Evolutionary conservation across 768 basidiomycete genomes (phyloP).

Genomic region (Rossbeevera mucosa): DNA sequence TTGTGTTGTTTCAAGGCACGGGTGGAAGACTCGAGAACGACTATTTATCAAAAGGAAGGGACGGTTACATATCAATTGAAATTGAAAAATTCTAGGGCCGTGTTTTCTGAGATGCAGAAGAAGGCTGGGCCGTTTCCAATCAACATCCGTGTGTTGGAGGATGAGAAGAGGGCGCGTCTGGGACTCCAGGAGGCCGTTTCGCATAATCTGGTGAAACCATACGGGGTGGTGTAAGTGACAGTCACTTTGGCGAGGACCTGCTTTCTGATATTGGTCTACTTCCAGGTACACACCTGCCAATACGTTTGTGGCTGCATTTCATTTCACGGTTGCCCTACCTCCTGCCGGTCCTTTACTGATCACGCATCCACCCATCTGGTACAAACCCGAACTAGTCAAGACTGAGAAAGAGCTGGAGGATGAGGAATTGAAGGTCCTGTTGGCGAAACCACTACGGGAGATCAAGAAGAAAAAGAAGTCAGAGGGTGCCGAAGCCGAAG

Average conservation of each 20-base stretch:
- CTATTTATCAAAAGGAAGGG: constrained; percentile 87
- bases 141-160: constrained; percentile 89
- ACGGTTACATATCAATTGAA: constrained; percentile 91
- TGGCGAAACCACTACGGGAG: constrained; percentile 79
- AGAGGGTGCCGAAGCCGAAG: constrained; percentile 41
- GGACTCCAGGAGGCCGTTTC: constrained; percentile 95
- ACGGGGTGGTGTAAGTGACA: constrained; percentile 80
- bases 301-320: constrained; percentile 91
- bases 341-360: constrained; percentile 85
- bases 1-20: constrained; percentile 61
- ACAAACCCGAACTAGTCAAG: constrained; percentile 87
- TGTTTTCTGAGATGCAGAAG: constrained; percentile 96
- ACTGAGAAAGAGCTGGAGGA: constrained; percentile 87
- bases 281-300: constrained; percentile 76
- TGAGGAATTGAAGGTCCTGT: constrained; percentile 73
- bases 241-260: background rate
- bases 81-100: constrained; percentile 94
- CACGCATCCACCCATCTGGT: constrained; percentile 88
- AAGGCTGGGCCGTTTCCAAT: constrained; percentile 98
- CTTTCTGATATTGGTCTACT: background rate
- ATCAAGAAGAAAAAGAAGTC: constrained; percentile 90
- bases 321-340: constrained; percentile 93
- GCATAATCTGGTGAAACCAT: constrained; percentile 89
- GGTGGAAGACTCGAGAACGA: constrained; percentile 82
- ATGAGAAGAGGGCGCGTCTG: constrained; percentile 93